Base-by-base conservation (phyloP, 805 yeast species). In the Myxozyma mucilagina region DNA sequence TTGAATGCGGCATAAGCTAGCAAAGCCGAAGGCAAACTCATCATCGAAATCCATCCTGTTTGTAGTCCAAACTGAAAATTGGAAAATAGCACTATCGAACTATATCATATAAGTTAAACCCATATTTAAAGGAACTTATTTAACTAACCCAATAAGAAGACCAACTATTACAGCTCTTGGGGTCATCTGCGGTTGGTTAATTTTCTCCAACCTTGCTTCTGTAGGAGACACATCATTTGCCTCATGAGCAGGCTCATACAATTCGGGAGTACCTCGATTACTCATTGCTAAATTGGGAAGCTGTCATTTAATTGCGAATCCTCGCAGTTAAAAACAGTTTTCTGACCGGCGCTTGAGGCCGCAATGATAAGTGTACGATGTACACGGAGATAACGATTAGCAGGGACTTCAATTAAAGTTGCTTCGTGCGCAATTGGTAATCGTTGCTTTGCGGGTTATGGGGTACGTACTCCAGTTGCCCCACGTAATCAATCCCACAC, bases 31-130 rank as follows among this genome's bases (percentile, higher is more conserved):
- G 99, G 98, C 57, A 93, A 78, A 24, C 97, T 89, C 99, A 93
- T 94, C 99, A 93, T 93, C 10, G 97, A 90, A 5, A 94, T 97
- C 99, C 99, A 93, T 1, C 99, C 99, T 11, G 97, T 93, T 72
- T 93, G 99, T 20, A 93, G 78, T 0, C 98, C 99, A 72, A 93
- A 93, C 72, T 93, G 98, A 76, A 94, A 94, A 74, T 93, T 93
- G 3, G 97, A 90, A 16, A 91, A 78, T 31, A 94, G 78, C 36
- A 94, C 92, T 32, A 93, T 75, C 0, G 97, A 83, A 0, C 70
- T 67, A 39, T 13, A 13, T 32, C 34, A 29, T n/a, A 38, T 9
- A 29, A 9, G 13, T 38, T 14, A 36, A 13, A 24, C 45, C 18
- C 47, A 32, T 4, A 18, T 31, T 18, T 34, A 20, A 16, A 5